Percentiles rank a stretch among this genome's conserved stretches.
Evolutionary conservation across 1,284 basidiomycete species (phyloP).

Genomic region (Tilletia indica): DNA sequence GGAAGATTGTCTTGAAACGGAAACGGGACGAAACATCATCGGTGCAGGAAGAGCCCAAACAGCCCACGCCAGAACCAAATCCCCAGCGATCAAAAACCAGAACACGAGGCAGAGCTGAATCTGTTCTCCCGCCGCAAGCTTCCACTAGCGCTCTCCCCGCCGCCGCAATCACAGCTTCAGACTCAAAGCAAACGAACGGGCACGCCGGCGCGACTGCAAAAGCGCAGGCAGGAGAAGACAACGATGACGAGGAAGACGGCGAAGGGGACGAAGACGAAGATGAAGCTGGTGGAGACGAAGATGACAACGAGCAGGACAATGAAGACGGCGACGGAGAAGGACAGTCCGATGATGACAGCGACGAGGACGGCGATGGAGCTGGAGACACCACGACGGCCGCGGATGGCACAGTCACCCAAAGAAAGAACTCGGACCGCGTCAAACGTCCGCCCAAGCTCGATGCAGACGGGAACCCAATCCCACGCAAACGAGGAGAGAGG

Average conservation of each 20-base stretch:
- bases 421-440: background rate
- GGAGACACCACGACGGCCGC: constrained; percentile 1
- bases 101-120: background rate
- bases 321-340: background rate
- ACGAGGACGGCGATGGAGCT: background rate
- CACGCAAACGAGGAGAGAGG: background rate
- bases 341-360: background rate
- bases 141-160: background rate
- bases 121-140: background rate
- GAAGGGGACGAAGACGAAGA: constrained; percentile 16
- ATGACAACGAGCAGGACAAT: background rate
- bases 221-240: background rate
- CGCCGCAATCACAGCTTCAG: too few species aligned
- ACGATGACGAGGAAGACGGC: constrained; percentile 19
- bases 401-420: background rate
- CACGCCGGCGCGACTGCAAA: background rate
- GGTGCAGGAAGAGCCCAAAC: too few species aligned
- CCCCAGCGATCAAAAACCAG: background rate
- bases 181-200: constrained; percentile 4
- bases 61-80: too few species aligned
- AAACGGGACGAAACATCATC: background rate
- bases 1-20: constrained; percentile 11
- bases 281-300: background rate
- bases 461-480: background rate
- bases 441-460: constrained; percentile 2